Percentiles rank a stretch among this genome's conserved stretches.
Conservation (phyloP, 1,139 yeast genomes). For the Chernovozyma aurita region DNA sequence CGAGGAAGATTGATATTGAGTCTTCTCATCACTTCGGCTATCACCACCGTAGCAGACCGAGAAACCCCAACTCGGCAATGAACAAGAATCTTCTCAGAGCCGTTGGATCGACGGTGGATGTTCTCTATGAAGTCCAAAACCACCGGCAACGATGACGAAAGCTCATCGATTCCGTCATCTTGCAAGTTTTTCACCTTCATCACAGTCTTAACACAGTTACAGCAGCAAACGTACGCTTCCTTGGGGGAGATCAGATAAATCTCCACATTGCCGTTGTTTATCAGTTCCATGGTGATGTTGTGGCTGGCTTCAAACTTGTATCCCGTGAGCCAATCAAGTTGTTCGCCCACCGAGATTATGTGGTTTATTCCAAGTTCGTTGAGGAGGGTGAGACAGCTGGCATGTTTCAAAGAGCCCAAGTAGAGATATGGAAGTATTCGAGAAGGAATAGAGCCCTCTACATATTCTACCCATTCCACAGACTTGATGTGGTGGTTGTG, state of each 20-base stretch:
- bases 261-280: conserved; percentile 32
- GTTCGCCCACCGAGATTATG: conserved; percentile 85
- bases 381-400: conserved; percentile 64
- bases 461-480: conserved; percentile 36
- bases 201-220: conserved; percentile 25
- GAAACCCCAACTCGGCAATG: conserved; percentile 52
- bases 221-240: background rate
- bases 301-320: conserved; percentile 24
- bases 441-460: conserved; percentile 66
- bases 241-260: conserved; percentile 23
- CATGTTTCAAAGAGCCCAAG: conserved; percentile 82
- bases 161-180: conserved; percentile 47
- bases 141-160: conserved; percentile 30
- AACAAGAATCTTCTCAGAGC: conserved; percentile 34
- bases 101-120: conserved; percentile 23
- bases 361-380: conserved; percentile 64
- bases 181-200: conserved; percentile 43
- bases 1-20: conserved; percentile 32
- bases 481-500: conserved; percentile 7
- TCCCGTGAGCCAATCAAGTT: conserved; percentile 55
- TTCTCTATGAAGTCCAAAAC: conserved; percentile 34
- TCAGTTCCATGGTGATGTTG: conserved; percentile 20
- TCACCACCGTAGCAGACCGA: conserved; percentile 45
- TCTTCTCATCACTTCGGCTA: conserved; percentile 45
- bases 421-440: conserved; percentile 78